These are phyloP conservation scores for Xylaria grammica DNA, from an alignment of 495 filamentous ascomycete genomes.

Conservation along the genomic window DNA sequence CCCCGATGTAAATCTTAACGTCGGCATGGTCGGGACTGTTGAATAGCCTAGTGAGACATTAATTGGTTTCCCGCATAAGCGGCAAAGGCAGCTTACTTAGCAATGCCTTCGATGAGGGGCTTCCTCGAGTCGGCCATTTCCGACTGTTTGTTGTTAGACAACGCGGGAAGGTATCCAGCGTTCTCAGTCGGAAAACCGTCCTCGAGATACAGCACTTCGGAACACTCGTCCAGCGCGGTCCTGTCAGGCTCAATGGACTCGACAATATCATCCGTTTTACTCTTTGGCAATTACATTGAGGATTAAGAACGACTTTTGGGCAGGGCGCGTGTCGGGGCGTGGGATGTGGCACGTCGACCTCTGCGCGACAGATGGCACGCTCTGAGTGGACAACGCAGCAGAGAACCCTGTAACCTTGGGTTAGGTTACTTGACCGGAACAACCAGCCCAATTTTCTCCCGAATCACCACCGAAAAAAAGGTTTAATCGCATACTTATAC, in stretches of 20 bases:
- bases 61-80: background rate
- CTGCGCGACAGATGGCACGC: background rate
- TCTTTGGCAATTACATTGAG: no score
- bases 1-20: slow-evolving; percentile 5
- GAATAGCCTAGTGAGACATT: slow-evolving; percentile 4
- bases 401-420: background rate
- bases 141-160: background rate
- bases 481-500: background rate
- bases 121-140: background rate
- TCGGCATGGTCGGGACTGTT: slow-evolving; percentile 14
- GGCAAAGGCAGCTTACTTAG: background rate
- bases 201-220: no score
- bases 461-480: background rate
- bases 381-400: background rate
- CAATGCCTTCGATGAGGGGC: background rate
- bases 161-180: no score
- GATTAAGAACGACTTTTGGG: no score
- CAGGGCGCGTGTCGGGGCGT: no score
- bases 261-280: no score
- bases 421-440: background rate
- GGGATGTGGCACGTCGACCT: background rate
- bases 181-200: no score
- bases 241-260: no score
- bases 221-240: no score
- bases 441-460: background rate